Percentiles rank a stretch among this genome's conserved stretches.
These are phyloP conservation scores for Aspergillus arachidicola DNA, from an alignment of 2,329 filamentous ascomycete genomes.

Conservation along the genomic window DNA sequence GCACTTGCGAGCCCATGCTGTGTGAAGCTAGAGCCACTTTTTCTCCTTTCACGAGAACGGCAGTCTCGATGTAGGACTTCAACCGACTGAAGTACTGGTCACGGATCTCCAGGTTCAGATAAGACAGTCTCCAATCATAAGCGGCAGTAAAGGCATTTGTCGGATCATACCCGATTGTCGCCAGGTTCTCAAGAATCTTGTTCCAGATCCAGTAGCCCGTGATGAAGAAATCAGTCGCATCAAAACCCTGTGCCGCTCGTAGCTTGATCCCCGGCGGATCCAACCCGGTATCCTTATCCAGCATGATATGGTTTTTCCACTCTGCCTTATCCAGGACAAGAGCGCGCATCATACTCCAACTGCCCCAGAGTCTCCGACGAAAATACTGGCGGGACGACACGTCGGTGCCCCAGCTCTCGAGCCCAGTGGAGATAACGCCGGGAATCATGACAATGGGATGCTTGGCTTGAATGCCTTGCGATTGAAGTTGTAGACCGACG, in stretches of 20 bases:
- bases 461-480: slow-evolving; percentile 77
- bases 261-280: slow-evolving; percentile 90
- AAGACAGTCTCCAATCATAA: slow-evolving; percentile 93
- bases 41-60: slow-evolving; percentile 68
- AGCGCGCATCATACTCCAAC: slow-evolving; percentile 98
- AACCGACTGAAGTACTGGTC: slow-evolving; percentile 93
- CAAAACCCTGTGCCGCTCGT: slow-evolving; percentile 91
- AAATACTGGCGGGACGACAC: slow-evolving; percentile 87
- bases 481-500: slow-evolving; percentile 78
- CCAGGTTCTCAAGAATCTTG: slow-evolving; percentile 96
- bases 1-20: slow-evolving; percentile 95
- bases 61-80: slow-evolving; percentile 87
- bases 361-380: slow-evolving; percentile 91
- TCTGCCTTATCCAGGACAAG: slow-evolving; percentile 88
- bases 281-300: slow-evolving; percentile 86
- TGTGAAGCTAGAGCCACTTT: slow-evolving; percentile 89
- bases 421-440: slow-evolving; percentile 93
- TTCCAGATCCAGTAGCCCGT: slow-evolving; percentile 98
- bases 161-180: slow-evolving; percentile 93
- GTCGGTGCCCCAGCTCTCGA: slow-evolving; percentile 95
- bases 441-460: slow-evolving; percentile 97
- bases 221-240: slow-evolving; percentile 87
- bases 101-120: slow-evolving; percentile 81
- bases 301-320: slow-evolving; percentile 97
- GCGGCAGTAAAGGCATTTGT: slow-evolving; percentile 68